phyloP scores from a whole-genome alignment of 768 basidiomycete genomes.

The Kwoniella shandongensis region DNA sequence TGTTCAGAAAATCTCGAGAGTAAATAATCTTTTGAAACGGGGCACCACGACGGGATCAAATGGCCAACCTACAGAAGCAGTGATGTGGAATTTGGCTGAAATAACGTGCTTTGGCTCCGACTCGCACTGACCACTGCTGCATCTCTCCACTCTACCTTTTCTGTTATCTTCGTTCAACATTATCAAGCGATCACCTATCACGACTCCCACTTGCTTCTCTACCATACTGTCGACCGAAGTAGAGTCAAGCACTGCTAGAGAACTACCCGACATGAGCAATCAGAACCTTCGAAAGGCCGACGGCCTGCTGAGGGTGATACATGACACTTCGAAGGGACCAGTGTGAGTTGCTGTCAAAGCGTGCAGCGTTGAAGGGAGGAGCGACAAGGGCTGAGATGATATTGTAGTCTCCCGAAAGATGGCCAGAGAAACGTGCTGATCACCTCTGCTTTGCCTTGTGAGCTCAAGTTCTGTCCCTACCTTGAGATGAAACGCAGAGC shows the following conservation, averaged over 20 bases:
- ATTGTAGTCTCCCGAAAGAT: conserved; percentile 67
- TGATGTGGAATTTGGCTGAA: too few relatives aligned
- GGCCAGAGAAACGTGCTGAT: conserved; percentile 87
- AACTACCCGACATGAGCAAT: conserved; percentile 31
- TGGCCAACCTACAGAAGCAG: too few relatives aligned
- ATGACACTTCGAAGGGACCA: conserved; percentile 56
- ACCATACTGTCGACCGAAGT: too few relatives aligned
- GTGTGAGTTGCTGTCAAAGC: conserved; percentile 54
- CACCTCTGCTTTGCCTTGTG: conserved; percentile 82
- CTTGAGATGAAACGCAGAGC: background rate
- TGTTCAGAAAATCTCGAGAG: too few relatives aligned
- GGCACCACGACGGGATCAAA: too few relatives aligned
- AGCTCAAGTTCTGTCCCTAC: conserved; percentile 9
- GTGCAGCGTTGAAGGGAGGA: background rate
- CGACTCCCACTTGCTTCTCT: too few relatives aligned
- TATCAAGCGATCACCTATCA: too few relatives aligned
- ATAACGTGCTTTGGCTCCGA: too few relatives aligned
- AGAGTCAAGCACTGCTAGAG: too few relatives aligned
- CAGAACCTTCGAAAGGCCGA: conserved; percentile 57
- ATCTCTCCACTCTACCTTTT: too few relatives aligned
- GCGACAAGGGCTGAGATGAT: conserved; percentile 10
- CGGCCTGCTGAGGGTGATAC: conserved; percentile 57
- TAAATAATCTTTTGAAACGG: too few relatives aligned
- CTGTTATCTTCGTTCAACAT: too few relatives aligned
- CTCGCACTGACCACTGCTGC: background rate